Percentiles rank a stretch among this genome's conserved stretches.
These are phyloP conservation scores for Basipetospora sp. DNA, from an alignment of 2,329 filamentous ascomycete genomes.

Conservation along the genomic window DNA sequence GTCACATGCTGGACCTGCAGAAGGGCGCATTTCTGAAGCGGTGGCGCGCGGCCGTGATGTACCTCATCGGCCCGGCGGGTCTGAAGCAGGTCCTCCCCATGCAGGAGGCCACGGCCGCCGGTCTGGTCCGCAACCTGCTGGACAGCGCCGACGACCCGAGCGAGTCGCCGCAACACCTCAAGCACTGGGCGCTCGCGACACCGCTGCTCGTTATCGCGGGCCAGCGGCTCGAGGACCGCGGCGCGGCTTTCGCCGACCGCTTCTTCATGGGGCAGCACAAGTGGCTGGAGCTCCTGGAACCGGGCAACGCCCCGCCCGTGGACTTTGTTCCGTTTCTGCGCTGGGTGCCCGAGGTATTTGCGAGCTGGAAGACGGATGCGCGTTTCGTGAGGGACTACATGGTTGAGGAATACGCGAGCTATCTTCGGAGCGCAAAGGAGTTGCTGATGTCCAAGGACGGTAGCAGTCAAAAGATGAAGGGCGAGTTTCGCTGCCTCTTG, in stretches of 20 bases:
- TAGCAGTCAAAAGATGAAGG: too few species aligned
- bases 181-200: constrained; percentile 13
- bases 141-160: constrained; percentile 8
- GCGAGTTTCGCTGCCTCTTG: constrained; percentile 7
- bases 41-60: constrained; percentile 9
- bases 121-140: constrained; percentile 10
- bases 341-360: constrained; percentile 11
- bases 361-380: constrained; percentile 12
- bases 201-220: constrained; percentile 14
- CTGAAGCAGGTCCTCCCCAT: constrained; percentile 9
- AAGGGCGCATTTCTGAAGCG: constrained; percentile 11
- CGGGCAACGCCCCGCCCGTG: constrained; percentile 14
- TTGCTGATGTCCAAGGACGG: background rate
- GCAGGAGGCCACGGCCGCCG: constrained; percentile 12
- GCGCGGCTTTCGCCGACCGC: constrained; percentile 7
- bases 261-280: constrained; percentile 13
- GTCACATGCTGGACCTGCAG: constrained; percentile 13
- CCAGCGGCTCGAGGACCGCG: constrained; percentile 8
- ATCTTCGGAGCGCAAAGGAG: constrained; percentile 1
- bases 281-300: constrained; percentile 14
- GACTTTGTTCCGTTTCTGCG: constrained; percentile 13
- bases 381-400: constrained; percentile 12
- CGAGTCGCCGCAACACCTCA: constrained; percentile 9
- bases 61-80: constrained; percentile 12
- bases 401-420: constrained; percentile 4